These are phyloP conservation scores for Casuarina equisetifolia DNA, from an alignment of 306 rosid genomes.

Conservation along the genomic window DNA sequence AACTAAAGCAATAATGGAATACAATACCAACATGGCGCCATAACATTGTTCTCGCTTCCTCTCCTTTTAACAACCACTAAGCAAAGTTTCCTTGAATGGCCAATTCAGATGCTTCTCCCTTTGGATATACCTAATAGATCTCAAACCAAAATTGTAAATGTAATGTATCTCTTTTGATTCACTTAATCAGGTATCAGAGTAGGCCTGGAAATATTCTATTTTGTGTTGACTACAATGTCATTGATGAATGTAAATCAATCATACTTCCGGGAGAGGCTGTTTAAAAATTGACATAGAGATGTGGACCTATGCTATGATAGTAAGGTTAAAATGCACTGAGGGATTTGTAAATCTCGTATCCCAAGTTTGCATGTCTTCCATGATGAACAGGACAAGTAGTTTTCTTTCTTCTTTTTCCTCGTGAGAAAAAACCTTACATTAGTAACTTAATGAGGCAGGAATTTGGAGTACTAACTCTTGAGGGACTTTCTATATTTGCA, in stretches of 20 bases:
- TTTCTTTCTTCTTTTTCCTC: neutral
- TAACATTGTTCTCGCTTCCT: neutral
- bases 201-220: neutral
- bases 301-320: neutral
- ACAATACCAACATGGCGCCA: neutral
- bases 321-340: neutral
- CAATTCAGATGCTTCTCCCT: neutral
- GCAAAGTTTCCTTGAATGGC: neutral
- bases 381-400: neutral
- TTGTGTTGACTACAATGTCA: neutral
- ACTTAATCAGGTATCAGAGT: neutral
- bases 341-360: neutral
- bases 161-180: neutral
- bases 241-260: neutral
- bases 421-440: neutral
- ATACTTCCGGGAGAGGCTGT: neutral
- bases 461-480: neutral
- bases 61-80: neutral
- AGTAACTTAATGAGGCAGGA: neutral
- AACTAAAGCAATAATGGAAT: neutral
- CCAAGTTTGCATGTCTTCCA: neutral
- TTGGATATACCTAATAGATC: neutral
- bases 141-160: neutral
- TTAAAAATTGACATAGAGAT: neutral
- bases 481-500: conserved; percentile 13